Conservation (phyloP, 2,329 filamentous ascomycete species). For the Botrytis byssoidea region DNA sequence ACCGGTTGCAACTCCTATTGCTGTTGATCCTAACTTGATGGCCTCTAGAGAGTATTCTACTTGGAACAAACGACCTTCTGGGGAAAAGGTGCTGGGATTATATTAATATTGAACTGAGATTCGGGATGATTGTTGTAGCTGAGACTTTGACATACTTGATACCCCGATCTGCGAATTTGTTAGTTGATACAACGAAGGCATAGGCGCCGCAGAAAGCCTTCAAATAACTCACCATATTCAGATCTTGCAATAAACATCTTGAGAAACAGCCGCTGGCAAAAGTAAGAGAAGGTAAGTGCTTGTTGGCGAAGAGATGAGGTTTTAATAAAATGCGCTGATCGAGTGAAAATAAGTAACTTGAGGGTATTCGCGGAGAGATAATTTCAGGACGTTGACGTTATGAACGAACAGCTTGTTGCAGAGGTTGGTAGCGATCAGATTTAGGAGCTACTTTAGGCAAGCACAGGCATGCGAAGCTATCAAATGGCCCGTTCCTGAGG, state of each 20-base stretch:
- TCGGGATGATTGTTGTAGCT: constrained; percentile 23
- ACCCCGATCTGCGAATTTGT: constrained; percentile 73
- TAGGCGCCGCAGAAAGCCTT: constrained; percentile 10
- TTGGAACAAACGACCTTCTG: constrained; percentile 98
- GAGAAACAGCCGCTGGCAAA: constrained; percentile 41
- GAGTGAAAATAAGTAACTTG: background rate
- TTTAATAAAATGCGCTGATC: background rate
- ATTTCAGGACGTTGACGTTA: constrained; percentile 19
- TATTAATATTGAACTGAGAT: constrained; percentile 22
- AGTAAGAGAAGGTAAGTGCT: background rate
- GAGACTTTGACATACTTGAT: constrained; percentile 72
- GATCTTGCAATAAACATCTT: constrained; percentile 99
- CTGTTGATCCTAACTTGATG: constrained; percentile 98
- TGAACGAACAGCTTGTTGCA: constrained; percentile 15
- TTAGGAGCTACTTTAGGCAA: constrained; percentile 22
- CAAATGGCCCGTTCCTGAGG: constrained; percentile 17
- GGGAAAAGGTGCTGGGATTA: constrained; percentile 85
- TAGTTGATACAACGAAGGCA: constrained; percentile 34
- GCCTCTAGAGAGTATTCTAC: constrained; percentile 99
- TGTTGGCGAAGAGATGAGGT: background rate
- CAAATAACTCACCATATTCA: constrained; percentile 81
- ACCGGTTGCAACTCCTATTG: constrained; percentile 94
- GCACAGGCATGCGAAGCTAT: constrained; percentile 24
- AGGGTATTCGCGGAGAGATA: constrained; percentile 5
- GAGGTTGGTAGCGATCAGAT: constrained; percentile 20